Evolutionary conservation across 192 early-diverging fungal genomes (phyloP), one percentile per base, ranked within the genome.

Genomic region (Mycoemilia scoparia): DNA sequence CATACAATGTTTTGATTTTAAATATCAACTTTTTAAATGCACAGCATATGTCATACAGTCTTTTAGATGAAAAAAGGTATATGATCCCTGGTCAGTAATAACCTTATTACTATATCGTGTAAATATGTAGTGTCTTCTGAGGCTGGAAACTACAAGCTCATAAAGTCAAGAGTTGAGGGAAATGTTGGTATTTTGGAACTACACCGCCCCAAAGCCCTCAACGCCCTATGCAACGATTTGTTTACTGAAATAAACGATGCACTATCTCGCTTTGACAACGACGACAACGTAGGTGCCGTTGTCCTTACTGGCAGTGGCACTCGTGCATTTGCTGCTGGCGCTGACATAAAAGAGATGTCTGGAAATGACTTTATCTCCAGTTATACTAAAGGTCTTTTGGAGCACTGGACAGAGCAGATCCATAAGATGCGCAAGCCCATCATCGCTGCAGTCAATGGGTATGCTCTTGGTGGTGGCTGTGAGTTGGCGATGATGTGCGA

Each of bases 401-500:
- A 70, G 13, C 82, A 95, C 57, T 98, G 93, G 93, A 78, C 77
- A 25, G 60, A 56, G 49, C 76, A 86, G 38, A 80, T 98, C 60
- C 73, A 70, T 57, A 66, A 65, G 29, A 77, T 85, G 64, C 77
- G 78, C 54, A 98, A 98, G 69, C 93, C 93, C 23, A 74, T 91
- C 42, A 76, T 98, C 58, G 93, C 90, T 23, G 93, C 93, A 30
- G 93, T 98, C 47, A 93, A 95, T 46, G 93, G 93, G 4, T 92
- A 84, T 43, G 93, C 93, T 32, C 75, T 97, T 16, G 93, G 93
- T 32, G 93, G 93, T 46, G 93, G 93, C 38, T 98, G 93, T 54
- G 93, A 98, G 59, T 74, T 98, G 52, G 90, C 93, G 44, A 98
- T 98, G 93, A 95, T 91, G 86, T 86, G 83, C 59, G 82, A 97